Base-by-base conservation (phyloP, 1,139 yeast species). In the Pichia sp. region DNA sequence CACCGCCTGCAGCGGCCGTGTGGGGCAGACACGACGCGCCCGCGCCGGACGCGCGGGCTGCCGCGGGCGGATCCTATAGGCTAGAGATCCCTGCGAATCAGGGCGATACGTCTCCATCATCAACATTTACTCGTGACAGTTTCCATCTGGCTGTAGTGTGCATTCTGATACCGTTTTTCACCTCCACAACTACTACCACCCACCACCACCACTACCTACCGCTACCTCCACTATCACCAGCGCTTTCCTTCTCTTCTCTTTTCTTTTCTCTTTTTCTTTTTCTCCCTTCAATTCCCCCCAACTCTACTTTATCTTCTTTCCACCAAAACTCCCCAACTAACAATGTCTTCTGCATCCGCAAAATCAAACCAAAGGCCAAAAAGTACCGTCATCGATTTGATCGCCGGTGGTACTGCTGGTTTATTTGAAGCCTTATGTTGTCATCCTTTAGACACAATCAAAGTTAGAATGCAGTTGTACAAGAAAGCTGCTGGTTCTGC, bases 391-490 rank as follows among this genome's bases (percentile, higher is more conserved):
- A 75, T 84, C 47, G 95, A 88, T 62, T 74, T 89, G 56, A 71
- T 88, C 42, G 94, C 97, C 36, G 98, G 98, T 53, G 98, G 98
- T 57, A 81, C 93, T 12, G 98, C 98, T 17, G 98, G 98, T 47
- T 72, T 89, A 48, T 85, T 88, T 61, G 98, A 91, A 68, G 98
- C 97, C 18, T 72, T 91, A 52, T 80, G 93, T 62, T 91, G 98
- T 64, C 98, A 91, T 63, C 97, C 97, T 12, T 74, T 89, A 57
- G 91, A 82, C 58, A 91, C 98, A 38, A 85, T 91, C 62, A 91
- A 91, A 66, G 98, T 91, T 49, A 77, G 97, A 61, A 89, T 89
- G 97, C 97, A 89, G 65, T 74, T 89, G 55, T 79, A 82, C 59
- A 74, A 72, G 53, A 78, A 77, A 53, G 55, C 63, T 2, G 59